Conservation (phyloP, 176 grass and related monocot species). For the Oryza nivara region DNA sequence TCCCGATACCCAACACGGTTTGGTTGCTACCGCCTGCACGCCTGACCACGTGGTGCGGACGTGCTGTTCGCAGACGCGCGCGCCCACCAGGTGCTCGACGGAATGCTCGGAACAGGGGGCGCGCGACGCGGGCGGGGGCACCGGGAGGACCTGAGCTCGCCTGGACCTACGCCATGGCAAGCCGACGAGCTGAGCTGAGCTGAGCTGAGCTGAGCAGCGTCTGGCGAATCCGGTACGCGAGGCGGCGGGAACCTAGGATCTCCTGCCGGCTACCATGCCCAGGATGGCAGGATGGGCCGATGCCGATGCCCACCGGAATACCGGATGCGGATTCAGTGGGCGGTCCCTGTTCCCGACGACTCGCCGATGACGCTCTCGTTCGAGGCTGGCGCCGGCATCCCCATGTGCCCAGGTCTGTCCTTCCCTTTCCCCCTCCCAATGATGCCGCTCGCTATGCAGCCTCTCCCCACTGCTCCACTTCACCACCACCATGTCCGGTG, state of each 20-base stretch:
- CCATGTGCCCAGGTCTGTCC: conserved; percentile 28
- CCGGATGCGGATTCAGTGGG: background rate
- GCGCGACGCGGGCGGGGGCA: too few species aligned
- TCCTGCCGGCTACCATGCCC: background rate
- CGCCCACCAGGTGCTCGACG: conserved; percentile 12
- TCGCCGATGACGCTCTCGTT: background rate
- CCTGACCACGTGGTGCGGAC: background rate
- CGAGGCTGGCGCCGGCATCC: conserved; percentile 3
- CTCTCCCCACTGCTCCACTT: background rate
- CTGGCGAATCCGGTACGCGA: background rate
- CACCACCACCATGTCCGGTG: conserved; percentile 10
- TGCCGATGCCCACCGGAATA: background rate
- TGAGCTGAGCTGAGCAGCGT: too few species aligned
- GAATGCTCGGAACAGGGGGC: background rate
- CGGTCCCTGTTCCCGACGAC: conserved; percentile 13
- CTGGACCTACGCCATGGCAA: background rate
- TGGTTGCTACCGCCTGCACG: too few species aligned
- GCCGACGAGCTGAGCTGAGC: too few species aligned
- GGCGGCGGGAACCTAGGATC: conserved; percentile 4
- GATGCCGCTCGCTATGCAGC: too few species aligned
- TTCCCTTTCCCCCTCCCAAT: background rate
- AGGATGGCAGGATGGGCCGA: background rate
- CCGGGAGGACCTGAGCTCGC: background rate
- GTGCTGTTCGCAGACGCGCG: background rate
- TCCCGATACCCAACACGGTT: too few species aligned